Evolutionary conservation across 2,329 filamentous ascomycete species (phyloP).

Genomic region (Mycosphaerella sp.): DNA sequence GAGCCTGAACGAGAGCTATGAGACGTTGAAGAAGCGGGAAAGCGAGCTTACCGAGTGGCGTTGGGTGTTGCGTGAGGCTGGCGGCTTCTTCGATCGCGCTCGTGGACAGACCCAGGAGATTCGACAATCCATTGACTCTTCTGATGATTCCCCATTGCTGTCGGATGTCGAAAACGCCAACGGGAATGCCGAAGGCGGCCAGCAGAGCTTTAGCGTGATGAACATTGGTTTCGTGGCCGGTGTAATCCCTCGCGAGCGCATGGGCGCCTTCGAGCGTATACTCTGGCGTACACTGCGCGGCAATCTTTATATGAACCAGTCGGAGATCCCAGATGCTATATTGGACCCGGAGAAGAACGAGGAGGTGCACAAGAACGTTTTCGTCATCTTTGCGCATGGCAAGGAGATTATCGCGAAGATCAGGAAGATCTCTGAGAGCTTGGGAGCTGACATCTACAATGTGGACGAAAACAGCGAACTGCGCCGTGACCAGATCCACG

Average conservation of each 20-base stretch:
- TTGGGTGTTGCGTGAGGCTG: conserved; percentile 93
- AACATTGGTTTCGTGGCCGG: conserved; percentile 98
- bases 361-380: conserved; percentile 91
- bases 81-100: conserved; percentile 93
- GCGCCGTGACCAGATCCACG: conserved; percentile 89
- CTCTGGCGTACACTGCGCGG: conserved; percentile 95
- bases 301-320: conserved; percentile 99
- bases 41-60: conserved; percentile 97
- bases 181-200: conserved; percentile 25
- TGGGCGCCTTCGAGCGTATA: conserved; percentile 93
- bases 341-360: conserved; percentile 91
- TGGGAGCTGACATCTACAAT: conserved; percentile 91
- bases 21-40: conserved; percentile 95
- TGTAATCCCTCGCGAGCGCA: conserved; percentile 87
- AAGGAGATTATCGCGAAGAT: conserved; percentile 99
- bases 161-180: conserved; percentile 81
- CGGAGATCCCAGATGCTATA: conserved; percentile 90
- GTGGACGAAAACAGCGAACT: conserved; percentile 97
- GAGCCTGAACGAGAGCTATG: conserved; percentile 95
- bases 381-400: conserved; percentile 97
- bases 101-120: conserved; percentile 97
- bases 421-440: conserved; percentile 95
- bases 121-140: conserved; percentile 73
- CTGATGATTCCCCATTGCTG: conserved; percentile 88
- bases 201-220: conserved; percentile 73